phyloP scores from a whole-genome alignment of 768 basidiomycete genomes.

The Russula olivacea region DNA sequence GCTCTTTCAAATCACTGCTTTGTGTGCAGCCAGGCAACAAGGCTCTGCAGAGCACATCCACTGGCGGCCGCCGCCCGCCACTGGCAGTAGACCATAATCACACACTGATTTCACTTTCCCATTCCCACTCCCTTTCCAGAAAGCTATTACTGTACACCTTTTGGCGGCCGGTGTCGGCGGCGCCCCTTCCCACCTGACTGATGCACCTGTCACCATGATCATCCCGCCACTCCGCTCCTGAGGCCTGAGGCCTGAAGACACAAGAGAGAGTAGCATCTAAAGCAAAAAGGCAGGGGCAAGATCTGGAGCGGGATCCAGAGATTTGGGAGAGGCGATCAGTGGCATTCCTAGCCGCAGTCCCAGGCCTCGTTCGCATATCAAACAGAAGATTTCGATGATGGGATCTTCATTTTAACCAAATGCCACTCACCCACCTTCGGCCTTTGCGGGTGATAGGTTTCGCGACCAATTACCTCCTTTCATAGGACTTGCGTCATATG shows the following conservation, averaged over 20 bases:
- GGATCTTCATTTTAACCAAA: neutral
- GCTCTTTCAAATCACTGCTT: neutral
- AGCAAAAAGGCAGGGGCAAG: neutral
- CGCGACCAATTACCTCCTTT: neutral
- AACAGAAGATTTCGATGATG: neutral
- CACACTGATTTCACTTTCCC: neutral
- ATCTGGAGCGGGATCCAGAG: neutral
- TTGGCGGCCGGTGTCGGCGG: neutral
- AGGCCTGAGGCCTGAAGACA: neutral
- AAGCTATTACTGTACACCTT: neutral
- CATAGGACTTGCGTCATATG: neutral
- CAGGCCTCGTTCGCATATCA: neutral
- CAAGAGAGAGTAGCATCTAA: neutral
- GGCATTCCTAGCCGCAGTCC: neutral
- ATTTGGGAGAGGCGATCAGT: neutral
- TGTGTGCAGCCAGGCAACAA: neutral
- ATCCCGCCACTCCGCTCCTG: neutral
- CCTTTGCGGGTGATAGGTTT: neutral
- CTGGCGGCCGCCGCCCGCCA: too few relatives aligned
- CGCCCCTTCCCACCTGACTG: neutral
- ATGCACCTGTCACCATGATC: neutral
- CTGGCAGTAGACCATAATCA: neutral
- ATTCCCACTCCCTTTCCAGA: too few relatives aligned
- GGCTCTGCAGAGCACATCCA: too few relatives aligned
- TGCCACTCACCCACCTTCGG: neutral